Evolutionary conservation across 2,329 filamentous ascomycete genomes (phyloP).

Genomic region (Grosmannia clavigera): DNA sequence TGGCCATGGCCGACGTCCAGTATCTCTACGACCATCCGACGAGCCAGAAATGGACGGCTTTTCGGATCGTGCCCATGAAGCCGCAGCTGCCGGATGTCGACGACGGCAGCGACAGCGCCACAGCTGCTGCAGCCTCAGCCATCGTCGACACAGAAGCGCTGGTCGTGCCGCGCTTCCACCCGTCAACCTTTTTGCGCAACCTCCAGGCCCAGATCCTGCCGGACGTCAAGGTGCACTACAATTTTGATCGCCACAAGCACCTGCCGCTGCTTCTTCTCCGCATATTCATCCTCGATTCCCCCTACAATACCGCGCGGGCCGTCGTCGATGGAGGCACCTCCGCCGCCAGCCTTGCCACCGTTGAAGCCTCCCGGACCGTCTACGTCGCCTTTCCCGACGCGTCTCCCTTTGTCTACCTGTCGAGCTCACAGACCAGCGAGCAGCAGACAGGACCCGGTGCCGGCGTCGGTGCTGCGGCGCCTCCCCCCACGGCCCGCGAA

Average conservation of each 20-base stretch:
- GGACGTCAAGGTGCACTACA: conserved; percentile 73
- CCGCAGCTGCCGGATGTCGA: conserved; percentile 18
- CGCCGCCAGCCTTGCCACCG: conserved; percentile 23
- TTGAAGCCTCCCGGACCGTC: conserved; percentile 58
- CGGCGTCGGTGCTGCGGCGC: neutral
- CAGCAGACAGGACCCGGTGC: neutral
- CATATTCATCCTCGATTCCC: conserved; percentile 68
- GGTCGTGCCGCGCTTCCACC: conserved; percentile 60
- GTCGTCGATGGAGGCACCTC: conserved; percentile 18
- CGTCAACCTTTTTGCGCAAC: conserved; percentile 64
- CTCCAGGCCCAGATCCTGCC: conserved; percentile 64
- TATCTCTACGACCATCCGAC: conserved; percentile 53
- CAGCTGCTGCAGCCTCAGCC: conserved; percentile 18
- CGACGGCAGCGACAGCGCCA: neutral
- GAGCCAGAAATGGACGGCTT: conserved; percentile 52
- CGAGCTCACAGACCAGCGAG: conserved; percentile 28
- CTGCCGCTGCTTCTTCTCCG: conserved; percentile 64
- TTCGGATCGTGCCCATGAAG: conserved; percentile 42
- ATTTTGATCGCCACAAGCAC: conserved; percentile 57
- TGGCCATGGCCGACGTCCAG: conserved; percentile 57
- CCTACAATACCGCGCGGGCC: conserved; percentile 54
- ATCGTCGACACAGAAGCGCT: conserved; percentile 33
- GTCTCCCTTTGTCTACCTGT: conserved; percentile 61
- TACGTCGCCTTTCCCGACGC: conserved; percentile 76
- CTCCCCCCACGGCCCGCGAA: conserved; percentile 27